Base-by-base conservation (phyloP, 768 basidiomycete genomes). In the Stropharia rugosoannulata region DNA sequence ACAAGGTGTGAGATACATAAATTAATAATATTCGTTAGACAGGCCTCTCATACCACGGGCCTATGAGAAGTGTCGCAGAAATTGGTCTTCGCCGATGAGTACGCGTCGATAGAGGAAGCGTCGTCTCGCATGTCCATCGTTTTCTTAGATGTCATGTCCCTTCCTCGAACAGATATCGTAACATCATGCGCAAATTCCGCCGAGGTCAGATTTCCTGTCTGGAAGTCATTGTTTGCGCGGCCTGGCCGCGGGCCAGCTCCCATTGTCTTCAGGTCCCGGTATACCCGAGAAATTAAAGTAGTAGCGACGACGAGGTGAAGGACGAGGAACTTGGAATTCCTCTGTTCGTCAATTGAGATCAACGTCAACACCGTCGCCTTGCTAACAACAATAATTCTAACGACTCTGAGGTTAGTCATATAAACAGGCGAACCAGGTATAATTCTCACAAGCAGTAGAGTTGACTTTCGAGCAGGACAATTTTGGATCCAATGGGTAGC, bases 381-480 rank as follows among this genome's bases (percentile, higher is more conserved):
- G 51, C 51, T 52, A 8, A 52, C 6, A 35, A 52, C 32, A 40
- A 52, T 43, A 22, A 52, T 45, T 32, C 51, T 52, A 36, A 9
- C 22, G n/a, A 16, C n/a, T 4, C 6, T 40, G 10, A 10, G 25
- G 25, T 12, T 35, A 52, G 41, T 43, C 5, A 42, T 27, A n/a
- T 7, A 35, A 16, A 27, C 12, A 19, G n/a, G 22, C 12, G 8
- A 18, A 19, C 11, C 44, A 43, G 8, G 19, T 12, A 36, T 43
- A 4, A 44, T 1, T 36, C 51, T 44, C 18, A 52, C 51, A 52
- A 25, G 51, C 51, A 52, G 37, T 52, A 52, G 38, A 52, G 51
- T 15, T 52, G 51, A 37, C 51, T 52, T 44, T 52, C 51, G 16
- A 52, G 46, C 18, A 55, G 40, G n/a, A 55, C 27, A 15, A 49